Evolutionary conservation across 768 basidiomycete genomes (phyloP), one percentile per base, ranked within the genome.

Genomic region (Trametes punicea): DNA sequence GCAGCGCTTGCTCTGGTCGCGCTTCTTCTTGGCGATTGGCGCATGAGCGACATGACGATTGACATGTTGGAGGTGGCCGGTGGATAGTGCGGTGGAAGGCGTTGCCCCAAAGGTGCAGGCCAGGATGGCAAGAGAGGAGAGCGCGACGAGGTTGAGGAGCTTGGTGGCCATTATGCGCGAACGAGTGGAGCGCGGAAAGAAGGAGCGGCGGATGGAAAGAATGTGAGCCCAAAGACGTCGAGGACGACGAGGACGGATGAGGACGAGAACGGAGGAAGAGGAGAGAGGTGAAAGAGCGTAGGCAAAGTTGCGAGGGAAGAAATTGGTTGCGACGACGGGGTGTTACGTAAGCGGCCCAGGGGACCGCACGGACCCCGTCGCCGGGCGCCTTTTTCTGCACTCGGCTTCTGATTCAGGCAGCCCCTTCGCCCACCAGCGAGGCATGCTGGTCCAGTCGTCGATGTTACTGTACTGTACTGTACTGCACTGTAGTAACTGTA

Each of bases 61-160:
- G 33, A 75, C 65, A 50, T 61, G 57, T 39, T 60, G 49, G 41
- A 36, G 29, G 55, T 59, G 47, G 38, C 50, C 56, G 23, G 54
- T 68, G 18, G 42, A 67, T 46, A 90, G 74, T 6, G 87, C 88
- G 61, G 74, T 74, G 36, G 73, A 81, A 21, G 78, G 75, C 6
- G 73, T 54, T 0, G 80, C 67, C 29, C 66, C 74, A 53, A 80
- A 75, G 6, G 82, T 77, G 61, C 75, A 73, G 44, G 80, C 74
- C 57, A 88, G 56, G 59, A 89, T 64, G 20, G 83, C 79, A 49
- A 90, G 65, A 23, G 83, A 74, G 15, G 81, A 73, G 36, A 90
- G 58, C 20, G 86, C 79, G 50, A 90, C 25, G 57, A 89, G 69
- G 64, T 78, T 79, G 65, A 87, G 65, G 45, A 87, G 65, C 60